Evolutionary conservation across 1,284 basidiomycete species (phyloP), one percentile per base, ranked within the genome.

Genomic region (Leccinum subspadiceum): DNA sequence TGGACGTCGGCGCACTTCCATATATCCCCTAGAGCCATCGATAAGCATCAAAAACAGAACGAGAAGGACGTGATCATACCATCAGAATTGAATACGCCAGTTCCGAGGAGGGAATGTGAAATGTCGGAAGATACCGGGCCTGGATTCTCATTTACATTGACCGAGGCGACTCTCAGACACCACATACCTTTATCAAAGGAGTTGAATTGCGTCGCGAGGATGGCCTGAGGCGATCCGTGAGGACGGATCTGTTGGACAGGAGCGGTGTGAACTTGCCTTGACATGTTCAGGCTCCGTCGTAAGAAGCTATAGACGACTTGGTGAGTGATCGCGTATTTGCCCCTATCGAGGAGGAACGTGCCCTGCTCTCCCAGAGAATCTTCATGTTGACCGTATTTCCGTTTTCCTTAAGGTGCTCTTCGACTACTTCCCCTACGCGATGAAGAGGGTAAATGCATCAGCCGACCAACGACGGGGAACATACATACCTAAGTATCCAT

Each of bases 11-110:
- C 69, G 54, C 64, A 82, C 80, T 81, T 82, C 83, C 82, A 84
- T 75, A 78, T 79, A 35, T 84, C 81, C 24, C 79, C 81, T 81
- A 58, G 3, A n/a, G 13, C 8, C 17, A 20, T 22, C 8, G 17
- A 52, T 63, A 15, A 64, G 54, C 15, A 29, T 55, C 22, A 26
- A 52, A 33, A 33, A 41, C 29, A 51, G 13, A 41, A 46, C 24
- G 49, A 51, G 24, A 49, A 33, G 17, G 35, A 52, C 8, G 24
- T 2, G 31, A 8, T 4, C 61, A 65, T 60, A 79, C 84, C 84
- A 64, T 86, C 84, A 1, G 82, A 79, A 61, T 86, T 86, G 65
- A 86, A 86, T 1, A 86, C 82, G 0, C 84, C 85, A 35, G 78
- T 78, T 54, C 83, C 83, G 12, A 84, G 73, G 15, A 84, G 63